These are phyloP conservation scores for Caryocar brasiliense DNA, from an alignment of 441 rosid genomes.

Conservation along the genomic window DNA sequence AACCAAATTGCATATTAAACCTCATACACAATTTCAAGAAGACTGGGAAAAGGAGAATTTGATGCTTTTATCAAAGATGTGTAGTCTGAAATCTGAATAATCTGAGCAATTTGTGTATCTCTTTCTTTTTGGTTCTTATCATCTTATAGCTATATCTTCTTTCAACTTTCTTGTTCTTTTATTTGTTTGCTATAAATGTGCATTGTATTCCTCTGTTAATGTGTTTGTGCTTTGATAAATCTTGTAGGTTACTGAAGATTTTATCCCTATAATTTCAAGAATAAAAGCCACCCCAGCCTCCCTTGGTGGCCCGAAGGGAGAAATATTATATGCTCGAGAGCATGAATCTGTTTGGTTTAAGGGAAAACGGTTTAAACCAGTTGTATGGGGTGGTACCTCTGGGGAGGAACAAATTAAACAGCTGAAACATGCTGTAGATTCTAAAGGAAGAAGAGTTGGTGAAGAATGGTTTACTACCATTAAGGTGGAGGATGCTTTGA, in stretches of 20 bases:
- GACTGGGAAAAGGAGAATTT: too few relatives aligned
- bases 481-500: constrained; percentile 76
- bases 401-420: constrained; percentile 95
- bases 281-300: constrained; percentile 70
- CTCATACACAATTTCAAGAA: too few relatives aligned
- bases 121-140: too few relatives aligned
- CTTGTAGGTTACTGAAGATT: constrained; percentile 70
- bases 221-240: constrained; percentile 4
- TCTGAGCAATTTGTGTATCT: too few relatives aligned
- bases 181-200: neutral
- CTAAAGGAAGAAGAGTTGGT: constrained; percentile 91
- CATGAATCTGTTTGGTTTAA: constrained; percentile 95
- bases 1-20: too few relatives aligned
- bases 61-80: too few relatives aligned
- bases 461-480: constrained; percentile 93
- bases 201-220: neutral
- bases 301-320: constrained; percentile 83
- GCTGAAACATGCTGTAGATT: constrained; percentile 78
- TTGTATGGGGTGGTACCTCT: constrained; percentile 76
- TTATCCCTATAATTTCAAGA: constrained; percentile 65
- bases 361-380: constrained; percentile 74
- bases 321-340: constrained; percentile 78
- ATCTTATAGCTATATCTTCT: too few relatives aligned
- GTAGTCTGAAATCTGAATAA: too few relatives aligned
- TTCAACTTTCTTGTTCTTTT: too few relatives aligned